Evolutionary conservation across 73 alveolate species (phyloP), one percentile per base, ranked within the genome.

Genomic region (Blepharisma stoltei): DNA sequence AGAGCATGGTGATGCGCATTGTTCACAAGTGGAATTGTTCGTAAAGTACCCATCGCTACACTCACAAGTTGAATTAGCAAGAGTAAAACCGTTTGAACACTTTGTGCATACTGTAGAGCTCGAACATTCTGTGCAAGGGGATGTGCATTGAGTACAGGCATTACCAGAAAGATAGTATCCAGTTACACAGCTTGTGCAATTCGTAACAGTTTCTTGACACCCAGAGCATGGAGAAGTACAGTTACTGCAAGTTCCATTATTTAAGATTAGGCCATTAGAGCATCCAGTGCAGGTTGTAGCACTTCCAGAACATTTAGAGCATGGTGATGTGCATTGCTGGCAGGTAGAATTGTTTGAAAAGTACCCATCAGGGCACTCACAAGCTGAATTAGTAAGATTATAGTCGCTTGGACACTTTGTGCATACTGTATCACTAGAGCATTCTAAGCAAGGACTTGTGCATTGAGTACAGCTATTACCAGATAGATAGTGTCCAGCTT

Each of bases 141-240:
- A 8, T 43, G 54, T 54, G 77, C 84, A 77, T 7, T 9, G 45
- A 20, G 25, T 67, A 41, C 84, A 77, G 6, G 85, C 11, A 9
- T 67, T 7, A 32, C 85, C 85, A 55, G 71, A 27, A 11, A 78
- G 54, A 44, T 44, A 78, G 37, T 67, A 78, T 0, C 82, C 82
- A 27, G 60, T 11, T 27, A 54, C 6, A 43, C 85, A 78, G 11
- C 60, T 5, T 68, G 82, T 55, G 67, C 85, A 78, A 21, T 54
- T 21, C 7, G 65, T 78, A 1, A 47, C 1, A 8, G 5, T 14
- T 14, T 0, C 0, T 60, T 14, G 18, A 5, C 73, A 60, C 5
- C 2, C 23, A 14, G 37, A 25, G 46, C 73, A 60, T 1, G 2
- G 73, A 67, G 44, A 27, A 27, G 66, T 65, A 21, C 84, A 78